Conservation (phyloP, 495 filamentous ascomycete genomes). For the Penicillium ucsense region DNA sequence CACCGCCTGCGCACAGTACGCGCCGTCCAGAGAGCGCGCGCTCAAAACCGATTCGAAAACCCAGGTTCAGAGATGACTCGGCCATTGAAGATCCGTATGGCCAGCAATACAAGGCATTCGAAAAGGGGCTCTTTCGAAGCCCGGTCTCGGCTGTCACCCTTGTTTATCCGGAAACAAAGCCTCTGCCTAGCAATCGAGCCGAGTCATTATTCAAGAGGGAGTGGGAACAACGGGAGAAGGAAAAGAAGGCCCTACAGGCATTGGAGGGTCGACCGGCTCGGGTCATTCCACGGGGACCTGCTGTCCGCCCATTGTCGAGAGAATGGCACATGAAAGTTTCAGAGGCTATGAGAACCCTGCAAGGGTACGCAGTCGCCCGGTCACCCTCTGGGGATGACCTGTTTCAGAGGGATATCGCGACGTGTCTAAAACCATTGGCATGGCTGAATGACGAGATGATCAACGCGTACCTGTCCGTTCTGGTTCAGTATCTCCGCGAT, state of each 20-base stretch:
- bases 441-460: constrained; percentile 87
- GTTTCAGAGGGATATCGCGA: constrained; percentile 50
- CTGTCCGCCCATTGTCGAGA: constrained; percentile 34
- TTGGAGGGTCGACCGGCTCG: constrained; percentile 10
- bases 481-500: constrained; percentile 52
- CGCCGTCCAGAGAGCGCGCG: neutral
- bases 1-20: constrained; percentile 1
- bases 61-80: constrained; percentile 5
- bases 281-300: constrained; percentile 17
- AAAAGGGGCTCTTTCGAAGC: constrained; percentile 15
- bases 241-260: constrained; percentile 4
- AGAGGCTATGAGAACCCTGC: constrained; percentile 17
- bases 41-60: neutral
- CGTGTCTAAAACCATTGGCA: constrained; percentile 36
- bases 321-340: constrained; percentile 36
- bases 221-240: constrained; percentile 18
- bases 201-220: constrained; percentile 23
- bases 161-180: constrained; percentile 14
- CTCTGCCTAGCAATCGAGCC: constrained; percentile 23
- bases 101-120: constrained; percentile 4
- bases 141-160: constrained; percentile 32
- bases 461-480: constrained; percentile 52
- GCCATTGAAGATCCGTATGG: constrained; percentile 18
- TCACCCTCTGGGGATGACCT: constrained; percentile 48
- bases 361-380: constrained; percentile 25